Percentiles rank a stretch among this genome's conserved stretches.
Evolutionary conservation across 2,329 filamentous ascomycete genomes (phyloP).

Genomic region (Fusarium sublunatum): DNA sequence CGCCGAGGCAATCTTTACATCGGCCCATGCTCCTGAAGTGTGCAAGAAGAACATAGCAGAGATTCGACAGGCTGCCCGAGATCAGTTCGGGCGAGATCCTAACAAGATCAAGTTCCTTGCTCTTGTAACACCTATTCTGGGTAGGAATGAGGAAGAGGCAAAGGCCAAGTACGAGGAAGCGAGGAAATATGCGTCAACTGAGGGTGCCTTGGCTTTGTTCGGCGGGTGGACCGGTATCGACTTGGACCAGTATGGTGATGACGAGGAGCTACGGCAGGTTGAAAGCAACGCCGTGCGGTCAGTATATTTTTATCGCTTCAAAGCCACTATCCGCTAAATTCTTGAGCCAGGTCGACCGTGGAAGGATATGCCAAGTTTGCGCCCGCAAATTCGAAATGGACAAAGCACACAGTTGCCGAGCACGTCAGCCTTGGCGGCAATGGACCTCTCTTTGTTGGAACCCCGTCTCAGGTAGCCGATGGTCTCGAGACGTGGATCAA

Average conservation of each 20-base stretch:
- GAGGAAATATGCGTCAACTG: constrained; percentile 67
- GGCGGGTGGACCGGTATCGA: constrained; percentile 77
- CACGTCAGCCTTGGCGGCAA: constrained; percentile 76
- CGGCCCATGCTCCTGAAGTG: constrained; percentile 70
- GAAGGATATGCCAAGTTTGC: constrained; percentile 67
- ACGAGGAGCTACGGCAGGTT: constrained; percentile 71
- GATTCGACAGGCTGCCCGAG: constrained; percentile 66
- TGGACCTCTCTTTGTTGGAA: constrained; percentile 73
- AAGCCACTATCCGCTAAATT: constrained; percentile 1
- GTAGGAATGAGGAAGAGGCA: constrained; percentile 73
- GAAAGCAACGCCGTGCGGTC: constrained; percentile 69
- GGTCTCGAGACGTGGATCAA: constrained; percentile 73
- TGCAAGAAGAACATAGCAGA: constrained; percentile 72
- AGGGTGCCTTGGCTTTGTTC: constrained; percentile 76
- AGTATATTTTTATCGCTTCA: background rate
- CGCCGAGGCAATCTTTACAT: constrained; percentile 77
- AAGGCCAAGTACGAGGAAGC: constrained; percentile 71
- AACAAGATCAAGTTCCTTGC: constrained; percentile 74
- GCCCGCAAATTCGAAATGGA: constrained; percentile 74
- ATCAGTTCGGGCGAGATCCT: constrained; percentile 67
- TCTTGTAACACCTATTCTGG: constrained; percentile 73
- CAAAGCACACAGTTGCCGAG: constrained; percentile 75
- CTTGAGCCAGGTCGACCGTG: constrained; percentile 59
- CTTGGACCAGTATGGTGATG: constrained; percentile 68
- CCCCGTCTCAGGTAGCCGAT: constrained; percentile 72